phyloP scores from a whole-genome alignment of 768 basidiomycete genomes.

The Candolleomyces eurysporus region DNA sequence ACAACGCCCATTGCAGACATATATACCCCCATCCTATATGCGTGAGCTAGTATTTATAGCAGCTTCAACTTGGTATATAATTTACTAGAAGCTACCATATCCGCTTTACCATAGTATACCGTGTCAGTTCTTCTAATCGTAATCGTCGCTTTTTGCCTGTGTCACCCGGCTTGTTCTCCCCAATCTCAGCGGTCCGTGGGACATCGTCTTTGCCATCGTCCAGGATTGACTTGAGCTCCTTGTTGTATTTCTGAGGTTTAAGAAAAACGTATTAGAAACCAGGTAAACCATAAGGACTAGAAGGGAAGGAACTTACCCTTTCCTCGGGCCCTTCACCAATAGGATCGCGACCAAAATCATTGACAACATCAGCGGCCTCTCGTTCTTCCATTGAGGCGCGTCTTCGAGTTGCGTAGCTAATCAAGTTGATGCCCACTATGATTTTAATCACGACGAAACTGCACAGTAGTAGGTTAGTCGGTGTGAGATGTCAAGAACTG shows the following conservation, averaged over 20 bases:
- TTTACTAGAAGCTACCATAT: conserved; percentile 54
- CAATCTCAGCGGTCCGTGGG: conserved; percentile 65
- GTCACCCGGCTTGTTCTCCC: conserved; percentile 49
- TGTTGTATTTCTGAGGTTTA: conserved; percentile 67
- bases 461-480: neutral
- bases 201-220: conserved; percentile 72
- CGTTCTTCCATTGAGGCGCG: conserved; percentile 77
- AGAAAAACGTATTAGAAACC: neutral
- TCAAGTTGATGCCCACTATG: conserved; percentile 85
- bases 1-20: no score
- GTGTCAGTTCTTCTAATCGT: conserved; percentile 82
- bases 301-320: conserved; percentile 46
- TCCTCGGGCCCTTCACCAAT: conserved; percentile 91
- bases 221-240: conserved; percentile 70
- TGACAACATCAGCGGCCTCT: conserved; percentile 70
- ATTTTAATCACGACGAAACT: conserved; percentile 87
- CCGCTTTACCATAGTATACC: conserved; percentile 95
- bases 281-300: neutral
- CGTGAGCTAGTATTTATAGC: no score
- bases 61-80: no score
- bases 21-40: no score
- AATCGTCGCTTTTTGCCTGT: conserved; percentile 57
- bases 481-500: neutral
- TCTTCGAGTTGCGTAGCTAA: conserved; percentile 78
- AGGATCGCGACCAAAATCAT: conserved; percentile 87